Percentiles rank a stretch among this genome's conserved stretches.
Evolutionary conservation across 2,329 filamentous ascomycete species (phyloP).

Genomic region (Colletotrichum liaoningense): DNA sequence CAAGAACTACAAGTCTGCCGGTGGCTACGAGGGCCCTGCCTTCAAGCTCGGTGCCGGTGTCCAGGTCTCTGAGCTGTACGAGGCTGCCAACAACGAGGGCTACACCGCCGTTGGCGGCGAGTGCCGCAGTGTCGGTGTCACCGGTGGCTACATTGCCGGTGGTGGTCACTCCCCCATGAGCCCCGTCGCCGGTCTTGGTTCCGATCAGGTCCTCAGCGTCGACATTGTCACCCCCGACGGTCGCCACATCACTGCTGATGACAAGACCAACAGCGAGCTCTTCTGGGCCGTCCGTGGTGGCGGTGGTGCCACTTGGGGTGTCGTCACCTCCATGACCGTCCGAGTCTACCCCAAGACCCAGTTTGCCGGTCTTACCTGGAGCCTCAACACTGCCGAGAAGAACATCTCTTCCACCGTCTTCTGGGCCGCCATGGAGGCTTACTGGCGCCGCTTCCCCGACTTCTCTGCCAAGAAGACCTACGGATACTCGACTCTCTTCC

Average conservation of each 20-base stretch:
- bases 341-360: conserved; percentile 47
- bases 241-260: conserved; percentile 52
- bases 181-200: conserved; percentile 53
- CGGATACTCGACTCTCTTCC: conserved; percentile 39
- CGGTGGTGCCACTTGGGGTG: conserved; percentile 56
- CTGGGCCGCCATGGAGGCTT: conserved; percentile 46
- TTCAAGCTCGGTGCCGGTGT: conserved; percentile 68
- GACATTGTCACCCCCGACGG: conserved; percentile 60
- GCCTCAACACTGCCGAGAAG: conserved; percentile 43
- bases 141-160: conserved; percentile 45
- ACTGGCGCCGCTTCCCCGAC: conserved; percentile 45
- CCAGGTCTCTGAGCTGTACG: conserved; percentile 64
- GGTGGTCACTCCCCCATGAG: conserved; percentile 63
- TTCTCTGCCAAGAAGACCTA: conserved; percentile 44
- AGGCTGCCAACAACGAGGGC: conserved; percentile 56
- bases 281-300: conserved; percentile 63
- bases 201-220: conserved; percentile 63
- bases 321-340: conserved; percentile 53
- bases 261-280: conserved; percentile 55
- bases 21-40: conserved; percentile 55
- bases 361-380: conserved; percentile 47
- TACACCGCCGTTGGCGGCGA: conserved; percentile 65
- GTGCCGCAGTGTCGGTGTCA: conserved; percentile 50
- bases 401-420: conserved; percentile 43
- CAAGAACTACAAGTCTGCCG: conserved; percentile 38